A percentile compares a stretch with the other conserved stretches of the same genome.
Evolutionary conservation across 768 basidiomycete species (phyloP).

Genomic region (Xanthoconium stramineum): DNA sequence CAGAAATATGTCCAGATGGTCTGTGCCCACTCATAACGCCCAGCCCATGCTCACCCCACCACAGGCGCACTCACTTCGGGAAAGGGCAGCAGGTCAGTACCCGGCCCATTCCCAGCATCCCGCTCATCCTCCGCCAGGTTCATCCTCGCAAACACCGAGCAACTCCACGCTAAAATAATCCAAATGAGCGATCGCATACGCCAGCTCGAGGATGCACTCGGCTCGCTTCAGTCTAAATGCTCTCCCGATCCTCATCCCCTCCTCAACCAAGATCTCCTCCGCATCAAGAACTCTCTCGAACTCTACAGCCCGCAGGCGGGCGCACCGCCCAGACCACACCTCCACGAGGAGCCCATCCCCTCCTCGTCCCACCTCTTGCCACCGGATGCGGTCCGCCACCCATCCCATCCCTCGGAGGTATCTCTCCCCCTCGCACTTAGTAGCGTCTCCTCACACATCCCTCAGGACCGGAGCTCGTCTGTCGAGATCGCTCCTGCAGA

Average conservation of each 20-base stretch:
- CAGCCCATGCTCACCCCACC: background rate
- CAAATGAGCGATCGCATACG: slow-evolving; percentile 62
- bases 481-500: slow-evolving; percentile 21
- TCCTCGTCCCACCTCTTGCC: slow-evolving; percentile 12
- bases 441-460: background rate
- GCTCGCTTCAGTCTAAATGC: slow-evolving; percentile 38
- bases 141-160: slow-evolving; percentile 65
- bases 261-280: slow-evolving; percentile 53
- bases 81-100: slow-evolving; percentile 55
- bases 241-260: slow-evolving; percentile 51
- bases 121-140: slow-evolving; percentile 40
- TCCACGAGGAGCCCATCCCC: slow-evolving; percentile 12
- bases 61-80: slow-evolving; percentile 60
- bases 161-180: slow-evolving; percentile 60
- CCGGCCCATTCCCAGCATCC: background rate
- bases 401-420: slow-evolving; percentile 28
- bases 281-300: slow-evolving; percentile 66
- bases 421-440: background rate
- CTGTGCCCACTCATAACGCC: background rate
- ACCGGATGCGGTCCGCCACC: background rate
- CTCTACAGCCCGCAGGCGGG: slow-evolving; percentile 43
- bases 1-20: slow-evolving; percentile 62
- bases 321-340: background rate
- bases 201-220: slow-evolving; percentile 60
- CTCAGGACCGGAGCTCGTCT: slow-evolving; percentile 23